phyloP scores from a whole-genome alignment of 2,329 filamentous ascomycete species.

The Seiridium unicorne region DNA sequence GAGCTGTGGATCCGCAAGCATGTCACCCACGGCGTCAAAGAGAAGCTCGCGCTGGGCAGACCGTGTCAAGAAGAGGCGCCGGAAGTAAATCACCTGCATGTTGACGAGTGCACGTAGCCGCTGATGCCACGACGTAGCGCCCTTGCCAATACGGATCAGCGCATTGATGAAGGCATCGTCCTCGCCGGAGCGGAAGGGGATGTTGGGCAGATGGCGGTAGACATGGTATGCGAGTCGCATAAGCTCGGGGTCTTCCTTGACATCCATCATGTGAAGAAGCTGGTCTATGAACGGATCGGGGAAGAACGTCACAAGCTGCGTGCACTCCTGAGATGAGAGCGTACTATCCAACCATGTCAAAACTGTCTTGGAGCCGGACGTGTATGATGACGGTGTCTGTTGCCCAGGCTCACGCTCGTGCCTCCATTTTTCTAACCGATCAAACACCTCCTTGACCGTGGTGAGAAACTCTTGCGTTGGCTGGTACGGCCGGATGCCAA shows the following conservation, averaged over 20 bases:
- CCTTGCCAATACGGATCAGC: constrained; percentile 83
- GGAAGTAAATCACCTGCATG: constrained; percentile 98
- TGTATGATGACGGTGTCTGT: constrained; percentile 92
- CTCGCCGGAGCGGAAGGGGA: constrained; percentile 85
- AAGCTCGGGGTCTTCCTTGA: constrained; percentile 95
- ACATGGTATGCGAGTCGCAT: constrained; percentile 95
- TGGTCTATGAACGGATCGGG: constrained; percentile 86
- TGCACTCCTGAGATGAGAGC: constrained; percentile 89
- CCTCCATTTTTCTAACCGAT: constrained; percentile 82
- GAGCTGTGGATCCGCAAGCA: constrained; percentile 88
- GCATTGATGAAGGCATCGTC: constrained; percentile 81
- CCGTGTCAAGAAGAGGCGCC: constrained; percentile 84
- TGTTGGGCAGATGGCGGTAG: constrained; percentile 93
- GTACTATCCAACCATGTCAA: constrained; percentile 92
- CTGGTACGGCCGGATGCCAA: constrained; percentile 81
- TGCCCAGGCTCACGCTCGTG: constrained; percentile 80
- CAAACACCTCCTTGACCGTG: constrained; percentile 74
- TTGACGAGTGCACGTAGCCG: constrained; percentile 92
- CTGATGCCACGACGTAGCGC: constrained; percentile 89
- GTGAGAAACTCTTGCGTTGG: constrained; percentile 71
- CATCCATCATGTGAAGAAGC: constrained; percentile 98
- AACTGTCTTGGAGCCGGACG: constrained; percentile 92
- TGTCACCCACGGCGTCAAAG: constrained; percentile 90
- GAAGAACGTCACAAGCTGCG: constrained; percentile 87
- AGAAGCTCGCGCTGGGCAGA: constrained; percentile 73